phyloP scores from a whole-genome alignment of 1,284 basidiomycete species.

The Trametes pubescens region DNA sequence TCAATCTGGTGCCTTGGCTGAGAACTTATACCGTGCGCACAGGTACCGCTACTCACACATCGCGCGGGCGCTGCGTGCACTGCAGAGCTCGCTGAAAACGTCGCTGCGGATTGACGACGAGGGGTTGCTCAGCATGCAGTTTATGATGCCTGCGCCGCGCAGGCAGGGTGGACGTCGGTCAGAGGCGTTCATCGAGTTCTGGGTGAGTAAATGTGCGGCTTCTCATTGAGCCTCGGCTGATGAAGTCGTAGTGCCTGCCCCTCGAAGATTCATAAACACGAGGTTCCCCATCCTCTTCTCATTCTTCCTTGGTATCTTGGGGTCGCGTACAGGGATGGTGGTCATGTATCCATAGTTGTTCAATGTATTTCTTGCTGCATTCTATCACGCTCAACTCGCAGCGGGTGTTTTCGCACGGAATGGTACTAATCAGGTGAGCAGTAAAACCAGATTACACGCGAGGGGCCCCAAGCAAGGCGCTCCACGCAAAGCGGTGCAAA shows the following conservation, averaged over 20 bases:
- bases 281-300: not conserved
- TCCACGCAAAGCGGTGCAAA: too few species aligned
- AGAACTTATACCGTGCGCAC: conserved; percentile 4
- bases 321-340: not conserved
- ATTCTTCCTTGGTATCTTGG: not conserved
- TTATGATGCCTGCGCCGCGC: conserved; percentile 79
- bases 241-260: conserved; percentile 54
- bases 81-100: conserved; percentile 85
- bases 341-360: conserved; percentile 19
- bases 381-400: not conserved
- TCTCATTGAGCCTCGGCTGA: conserved; percentile 7
- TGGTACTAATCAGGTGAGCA: too few species aligned
- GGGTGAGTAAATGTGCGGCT: conserved; percentile 59
- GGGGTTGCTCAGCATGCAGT: conserved; percentile 86
- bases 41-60: conserved; percentile 88
- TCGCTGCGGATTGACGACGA: conserved; percentile 84
- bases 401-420: too few species aligned
- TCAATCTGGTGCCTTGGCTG: not conserved
- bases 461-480: too few species aligned
- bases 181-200: conserved; percentile 84
- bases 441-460: too few species aligned
- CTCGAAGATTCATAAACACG: conserved; percentile 51
- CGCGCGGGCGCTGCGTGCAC: conserved; percentile 70
- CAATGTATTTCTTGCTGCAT: conserved; percentile 19
- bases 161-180: conserved; percentile 52